phyloP scores from a whole-genome alignment of 768 basidiomycete species.

The Filobasidium floriforme region DNA sequence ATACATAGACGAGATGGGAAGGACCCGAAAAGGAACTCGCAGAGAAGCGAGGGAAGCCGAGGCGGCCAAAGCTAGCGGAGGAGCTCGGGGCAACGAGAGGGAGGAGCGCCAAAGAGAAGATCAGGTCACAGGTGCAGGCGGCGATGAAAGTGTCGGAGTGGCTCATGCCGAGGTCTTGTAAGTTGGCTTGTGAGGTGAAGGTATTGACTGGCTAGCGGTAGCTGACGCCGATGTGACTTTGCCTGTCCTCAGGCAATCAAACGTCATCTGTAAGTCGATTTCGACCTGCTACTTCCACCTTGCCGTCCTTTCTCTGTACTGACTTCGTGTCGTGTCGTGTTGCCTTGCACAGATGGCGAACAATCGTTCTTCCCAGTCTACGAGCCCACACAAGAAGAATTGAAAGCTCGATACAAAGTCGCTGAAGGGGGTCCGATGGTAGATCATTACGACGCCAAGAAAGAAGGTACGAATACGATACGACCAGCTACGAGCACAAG shows the following conservation, averaged over 20 bases:
- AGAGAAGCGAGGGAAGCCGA: conserved; percentile 36
- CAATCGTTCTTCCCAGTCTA: conserved; percentile 80
- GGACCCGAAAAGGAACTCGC: conserved; percentile 37
- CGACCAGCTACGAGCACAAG: background rate
- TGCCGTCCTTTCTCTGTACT: conserved; percentile 12
- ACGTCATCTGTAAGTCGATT: conserved; percentile 35
- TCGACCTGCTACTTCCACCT: background rate
- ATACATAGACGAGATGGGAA: conserved; percentile 43
- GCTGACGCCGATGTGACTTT: too few relatives aligned
- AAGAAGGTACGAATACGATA: conserved; percentile 49
- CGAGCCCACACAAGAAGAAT: conserved; percentile 64
- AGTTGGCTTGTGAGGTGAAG: conserved; percentile 18
- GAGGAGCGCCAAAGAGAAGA: conserved; percentile 6
- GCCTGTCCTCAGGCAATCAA: conserved; percentile 31
- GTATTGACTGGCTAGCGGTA: background rate
- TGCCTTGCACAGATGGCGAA: conserved; percentile 62
- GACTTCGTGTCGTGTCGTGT: too few relatives aligned
- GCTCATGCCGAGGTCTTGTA: conserved; percentile 43
- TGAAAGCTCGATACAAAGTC: conserved; percentile 49
- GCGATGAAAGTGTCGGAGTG: conserved; percentile 10
- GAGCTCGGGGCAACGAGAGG: background rate
- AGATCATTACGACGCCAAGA: conserved; percentile 77
- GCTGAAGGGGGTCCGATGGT: conserved; percentile 62
- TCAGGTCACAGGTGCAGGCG: background rate
- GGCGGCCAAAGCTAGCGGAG: background rate